A percentile compares a stretch with the other conserved stretches of the same genome.
Conservation (phyloP, 225 moss, liverwort and hornwort genomes). For the Lunularia cruciata region DNA sequence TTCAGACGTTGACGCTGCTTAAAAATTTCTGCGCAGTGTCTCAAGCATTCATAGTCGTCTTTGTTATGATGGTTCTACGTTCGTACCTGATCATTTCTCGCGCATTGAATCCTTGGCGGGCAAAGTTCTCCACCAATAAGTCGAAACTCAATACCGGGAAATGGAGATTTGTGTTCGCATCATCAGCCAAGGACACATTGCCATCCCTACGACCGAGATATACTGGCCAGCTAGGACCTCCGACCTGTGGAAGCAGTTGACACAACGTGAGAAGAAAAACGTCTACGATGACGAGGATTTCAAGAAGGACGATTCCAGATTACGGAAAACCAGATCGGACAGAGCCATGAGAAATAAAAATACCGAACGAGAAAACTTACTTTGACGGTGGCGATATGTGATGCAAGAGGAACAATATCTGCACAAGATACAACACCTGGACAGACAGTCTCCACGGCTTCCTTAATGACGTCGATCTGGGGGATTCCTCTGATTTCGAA, state of each 20-base stretch:
- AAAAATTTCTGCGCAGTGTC: too few relatives aligned
- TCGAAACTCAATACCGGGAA: not conserved
- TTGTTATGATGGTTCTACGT: too few relatives aligned
- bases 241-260: not conserved
- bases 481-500: constrained; percentile 1
- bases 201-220: not conserved
- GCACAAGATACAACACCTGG: constrained; percentile 33
- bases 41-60: too few relatives aligned
- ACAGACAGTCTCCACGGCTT: constrained; percentile 9
- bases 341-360: not conserved
- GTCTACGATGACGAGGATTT: too few relatives aligned
- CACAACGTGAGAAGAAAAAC: too few relatives aligned
- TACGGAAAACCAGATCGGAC: not conserved
- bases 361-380: not conserved
- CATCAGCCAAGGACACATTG: not conserved
- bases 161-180: not conserved
- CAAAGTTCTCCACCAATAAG: not conserved
- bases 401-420: constrained; percentile 34
- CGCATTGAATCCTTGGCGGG: too few relatives aligned
- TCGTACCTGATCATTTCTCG: too few relatives aligned
- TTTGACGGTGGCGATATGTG: constrained; percentile 29
- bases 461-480: constrained; percentile 16
- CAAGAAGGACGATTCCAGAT: too few relatives aligned
- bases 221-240: not conserved
- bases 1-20: too few relatives aligned